These are phyloP conservation scores for Orobanche coerulescens DNA, from an alignment of 257 asterid genomes.

Conservation along the genomic window DNA sequence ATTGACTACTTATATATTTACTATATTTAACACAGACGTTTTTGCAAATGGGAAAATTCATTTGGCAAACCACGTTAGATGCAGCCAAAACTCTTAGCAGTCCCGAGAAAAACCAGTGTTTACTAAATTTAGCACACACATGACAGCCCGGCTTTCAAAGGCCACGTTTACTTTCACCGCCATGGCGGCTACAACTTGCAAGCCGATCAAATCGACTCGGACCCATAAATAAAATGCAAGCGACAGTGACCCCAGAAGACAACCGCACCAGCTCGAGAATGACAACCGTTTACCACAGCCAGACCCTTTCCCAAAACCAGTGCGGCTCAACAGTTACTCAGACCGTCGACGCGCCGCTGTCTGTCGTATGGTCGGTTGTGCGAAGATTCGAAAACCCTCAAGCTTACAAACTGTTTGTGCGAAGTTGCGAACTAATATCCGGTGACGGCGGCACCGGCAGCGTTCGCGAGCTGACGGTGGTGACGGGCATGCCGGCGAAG, in stretches of 20 bases:
- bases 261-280: no score
- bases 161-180: no score
- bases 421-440: conserved; percentile 26
- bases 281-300: conserved; percentile 25
- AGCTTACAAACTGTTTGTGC: conserved; percentile 38
- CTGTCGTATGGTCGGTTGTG: conserved; percentile 43
- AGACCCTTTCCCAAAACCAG: conserved; percentile 22
- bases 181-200: no score
- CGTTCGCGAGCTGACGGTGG: conserved; percentile 33
- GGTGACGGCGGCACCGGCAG: conserved; percentile 44
- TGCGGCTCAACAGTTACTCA: conserved; percentile 36
- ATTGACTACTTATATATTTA: no score
- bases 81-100: no score
- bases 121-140: not conserved
- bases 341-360: conserved; percentile 37
- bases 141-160: no score
- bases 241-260: no score
- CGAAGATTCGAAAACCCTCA: conserved; percentile 36
- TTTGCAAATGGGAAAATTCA: no score
- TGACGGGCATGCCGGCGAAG: conserved; percentile 47
- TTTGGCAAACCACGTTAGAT: not conserved
- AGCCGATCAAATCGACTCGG: not conserved
- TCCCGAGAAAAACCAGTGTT: no score
- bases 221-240: not conserved
- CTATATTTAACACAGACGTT: no score